Base-by-base conservation (phyloP, 306 rosid species). In the Parietaria judaica region DNA sequence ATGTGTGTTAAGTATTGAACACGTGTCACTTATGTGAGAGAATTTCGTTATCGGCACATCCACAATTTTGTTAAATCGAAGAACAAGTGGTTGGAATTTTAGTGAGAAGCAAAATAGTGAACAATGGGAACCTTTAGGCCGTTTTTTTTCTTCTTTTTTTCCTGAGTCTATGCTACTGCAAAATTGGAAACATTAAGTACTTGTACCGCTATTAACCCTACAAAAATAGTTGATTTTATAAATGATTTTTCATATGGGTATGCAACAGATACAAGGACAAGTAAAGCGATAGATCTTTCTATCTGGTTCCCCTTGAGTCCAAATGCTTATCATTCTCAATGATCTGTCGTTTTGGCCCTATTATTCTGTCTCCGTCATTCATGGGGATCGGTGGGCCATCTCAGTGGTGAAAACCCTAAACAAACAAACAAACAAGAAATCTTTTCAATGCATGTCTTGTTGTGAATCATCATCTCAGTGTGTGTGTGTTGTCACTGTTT, bases 331-430 rank as follows among this genome's bases (percentile, higher is more conserved):
- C 71, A 71, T 72, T 50, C 65, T 69, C 74, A 68, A 66, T 60
- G 51, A 53, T 75, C 72, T 72, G 78, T 66, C 76, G 47, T 58
- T 70, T 64, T 67, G 70, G 66, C 73, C 58, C 51, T 66, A 60
- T 65, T 46, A 49, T 34, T 66, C 61, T 47, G 38, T 68, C 49
- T 65, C 68, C 74, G 36, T 75, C 76, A 71, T 77, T 70, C 64
- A 52, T 67, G 69, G 75, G 58, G 52, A 70, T 59, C 51, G 70
- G 65, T 67, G 65, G 76, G 67, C 75, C 84, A 63, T 72, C 53
- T 75, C 63, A 63, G 51, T 51, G 58, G 66, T 73, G 81, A 61
- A 11, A 35, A 51, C 61, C 51, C 66, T 54, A 61, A 63, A 72
- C 59, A 54, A 56, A 58, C 59, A 58, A 54, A 58, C 36, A 14